Conservation (phyloP, 371 early-diverging fungal genomes). For the Rhizopus delemar region DNA sequence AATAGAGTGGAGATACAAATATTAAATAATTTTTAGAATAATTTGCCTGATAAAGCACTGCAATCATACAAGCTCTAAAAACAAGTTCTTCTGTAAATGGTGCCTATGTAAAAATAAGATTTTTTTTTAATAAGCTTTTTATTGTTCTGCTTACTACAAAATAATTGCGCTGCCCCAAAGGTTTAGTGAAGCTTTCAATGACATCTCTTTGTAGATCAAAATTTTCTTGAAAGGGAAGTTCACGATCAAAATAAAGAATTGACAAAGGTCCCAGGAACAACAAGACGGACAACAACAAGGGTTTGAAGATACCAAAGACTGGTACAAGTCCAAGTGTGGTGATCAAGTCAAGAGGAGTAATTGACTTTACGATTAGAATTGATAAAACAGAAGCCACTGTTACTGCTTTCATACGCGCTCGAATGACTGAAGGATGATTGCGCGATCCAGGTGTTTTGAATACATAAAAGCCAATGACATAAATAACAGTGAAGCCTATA, state of each 20-base stretch:
- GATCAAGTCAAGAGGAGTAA: not conserved
- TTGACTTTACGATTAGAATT: slow-evolving; percentile 23
- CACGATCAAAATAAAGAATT: slow-evolving; percentile 35
- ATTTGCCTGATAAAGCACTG: slow-evolving; percentile 46
- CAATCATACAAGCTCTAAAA: slow-evolving; percentile 66
- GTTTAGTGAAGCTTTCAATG: slow-evolving; percentile 12
- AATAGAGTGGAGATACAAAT: slow-evolving; percentile 60
- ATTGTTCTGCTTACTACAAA: slow-evolving; percentile 34
- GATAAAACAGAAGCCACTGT: slow-evolving; percentile 29
- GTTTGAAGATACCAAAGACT: slow-evolving; percentile 12
- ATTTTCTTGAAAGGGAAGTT: slow-evolving; percentile 38
- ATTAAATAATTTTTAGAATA: slow-evolving; percentile 39
- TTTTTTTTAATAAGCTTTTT: slow-evolving; percentile 1
- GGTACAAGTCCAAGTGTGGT: not conserved
- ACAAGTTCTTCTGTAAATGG: slow-evolving; percentile 71
- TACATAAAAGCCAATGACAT: slow-evolving; percentile 46
- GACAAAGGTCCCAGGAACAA: slow-evolving; percentile 60
- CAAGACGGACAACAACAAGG: slow-evolving; percentile 31
- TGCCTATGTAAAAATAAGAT: slow-evolving; percentile 39
- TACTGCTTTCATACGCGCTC: slow-evolving; percentile 42
- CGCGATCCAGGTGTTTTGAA: slow-evolving; percentile 28
- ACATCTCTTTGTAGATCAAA: slow-evolving; percentile 33
- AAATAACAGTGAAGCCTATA: slow-evolving; percentile 34
- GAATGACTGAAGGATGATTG: slow-evolving; percentile 42
- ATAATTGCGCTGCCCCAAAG: slow-evolving; percentile 47